These are phyloP conservation scores for Pseudocercospora vitis DNA, from an alignment of 2,329 filamentous ascomycete genomes.

Conservation along the genomic window DNA sequence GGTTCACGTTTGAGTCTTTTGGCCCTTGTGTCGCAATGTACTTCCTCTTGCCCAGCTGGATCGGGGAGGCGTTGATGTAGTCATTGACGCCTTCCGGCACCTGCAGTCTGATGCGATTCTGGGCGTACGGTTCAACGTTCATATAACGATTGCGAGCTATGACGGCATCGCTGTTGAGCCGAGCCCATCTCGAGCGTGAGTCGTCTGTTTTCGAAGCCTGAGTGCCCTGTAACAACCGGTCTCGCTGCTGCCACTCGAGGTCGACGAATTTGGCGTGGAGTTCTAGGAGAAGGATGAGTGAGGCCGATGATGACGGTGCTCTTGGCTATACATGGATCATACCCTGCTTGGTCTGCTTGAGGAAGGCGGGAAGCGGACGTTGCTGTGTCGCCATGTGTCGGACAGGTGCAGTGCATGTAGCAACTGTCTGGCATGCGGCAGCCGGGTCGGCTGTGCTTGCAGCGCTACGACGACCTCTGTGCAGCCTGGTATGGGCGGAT, in stretches of 20 bases:
- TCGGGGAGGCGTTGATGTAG: conserved; percentile 55
- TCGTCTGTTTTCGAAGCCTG: conserved; percentile 41
- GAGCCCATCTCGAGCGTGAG: conserved; percentile 57
- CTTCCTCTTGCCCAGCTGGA: conserved; percentile 48
- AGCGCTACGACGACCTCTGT: background rate
- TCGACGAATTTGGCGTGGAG: conserved; percentile 61
- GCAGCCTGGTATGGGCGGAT: background rate
- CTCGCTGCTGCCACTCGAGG: conserved; percentile 60
- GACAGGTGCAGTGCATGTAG: conserved; percentile 6
- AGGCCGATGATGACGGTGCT: background rate
- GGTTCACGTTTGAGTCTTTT: conserved; percentile 70
- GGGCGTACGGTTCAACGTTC: conserved; percentile 87
- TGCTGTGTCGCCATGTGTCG: conserved; percentile 24
- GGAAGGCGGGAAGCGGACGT: conserved; percentile 48
- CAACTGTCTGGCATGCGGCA: conserved; percentile 20
- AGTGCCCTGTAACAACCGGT: conserved; percentile 52
- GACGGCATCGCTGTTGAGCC: conserved; percentile 58
- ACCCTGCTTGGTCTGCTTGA: conserved; percentile 53
- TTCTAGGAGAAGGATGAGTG: conserved; percentile 48
- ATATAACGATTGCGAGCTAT: conserved; percentile 75
- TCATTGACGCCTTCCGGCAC: conserved; percentile 66
- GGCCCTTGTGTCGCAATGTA: conserved; percentile 93
- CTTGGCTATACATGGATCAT: conserved; percentile 31
- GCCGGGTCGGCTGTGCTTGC: conserved; percentile 4
- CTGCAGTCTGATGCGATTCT: conserved; percentile 77